Conservation (phyloP, 768 basidiomycete species). For the Tricholoma matsutake region DNA sequence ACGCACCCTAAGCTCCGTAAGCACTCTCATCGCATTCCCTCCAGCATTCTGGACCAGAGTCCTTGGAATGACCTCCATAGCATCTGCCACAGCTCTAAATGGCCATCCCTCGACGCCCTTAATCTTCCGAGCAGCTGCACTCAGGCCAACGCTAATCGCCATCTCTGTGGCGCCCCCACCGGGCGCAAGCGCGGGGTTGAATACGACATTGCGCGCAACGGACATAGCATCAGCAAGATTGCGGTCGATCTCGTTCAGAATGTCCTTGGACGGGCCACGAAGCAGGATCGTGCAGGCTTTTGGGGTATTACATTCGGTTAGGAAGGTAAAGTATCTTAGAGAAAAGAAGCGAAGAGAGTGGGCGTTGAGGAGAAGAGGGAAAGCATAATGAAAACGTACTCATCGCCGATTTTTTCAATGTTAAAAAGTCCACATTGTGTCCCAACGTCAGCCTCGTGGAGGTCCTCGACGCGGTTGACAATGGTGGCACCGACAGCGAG, state of each 20-base stretch:
- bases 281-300: conserved; percentile 98
- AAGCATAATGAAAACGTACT: conserved; percentile 40
- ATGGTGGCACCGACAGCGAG: conserved; percentile 95
- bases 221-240: conserved; percentile 98
- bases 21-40: conserved; percentile 88
- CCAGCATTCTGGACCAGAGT: conserved; percentile 95
- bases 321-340: conserved; percentile 90
- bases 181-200: conserved; percentile 91
- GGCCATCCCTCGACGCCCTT: conserved; percentile 91
- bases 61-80: conserved; percentile 95
- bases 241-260: conserved; percentile 96
- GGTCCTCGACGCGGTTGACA: conserved; percentile 93
- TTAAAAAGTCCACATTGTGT: conserved; percentile 95
- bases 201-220: conserved; percentile 94
- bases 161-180: conserved; percentile 98
- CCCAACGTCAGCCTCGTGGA: conserved; percentile 89
- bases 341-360: neutral
- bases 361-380: neutral
- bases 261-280: conserved; percentile 96
- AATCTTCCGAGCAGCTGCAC: conserved; percentile 72
- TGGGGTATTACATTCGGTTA: conserved; percentile 85
- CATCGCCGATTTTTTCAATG: conserved; percentile 96
- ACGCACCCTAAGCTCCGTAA: conserved; percentile 89
- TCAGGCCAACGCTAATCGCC: conserved; percentile 89
- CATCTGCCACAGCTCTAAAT: conserved; percentile 89